Evolutionary conservation across 106 monocot genomes (phyloP), one percentile per base, ranked within the genome.

Genomic region (Dioscorea alata): DNA sequence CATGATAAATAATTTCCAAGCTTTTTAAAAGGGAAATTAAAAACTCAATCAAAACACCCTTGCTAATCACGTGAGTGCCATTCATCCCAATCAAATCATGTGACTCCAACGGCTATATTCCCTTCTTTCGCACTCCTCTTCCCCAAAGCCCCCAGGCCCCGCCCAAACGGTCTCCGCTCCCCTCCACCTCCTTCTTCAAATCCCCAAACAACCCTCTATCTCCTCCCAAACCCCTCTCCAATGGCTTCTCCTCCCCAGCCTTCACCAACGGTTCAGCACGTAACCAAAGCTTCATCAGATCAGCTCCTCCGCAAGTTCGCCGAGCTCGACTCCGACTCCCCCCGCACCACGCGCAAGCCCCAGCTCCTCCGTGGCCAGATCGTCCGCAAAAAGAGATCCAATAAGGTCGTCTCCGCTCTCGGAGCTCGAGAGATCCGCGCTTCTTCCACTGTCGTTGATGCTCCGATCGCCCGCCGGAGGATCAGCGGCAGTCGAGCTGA

Each of bases 301-400:
- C 67, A 86, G 79, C 86, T 93, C 66, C 86, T 93, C 59, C 74
- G 71, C 82, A 93, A 93, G 76, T 89, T 93, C 60, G 86, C 93
- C 12, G 89, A 83, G 51, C 66, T 80, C 3, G 85, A 85, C 14
- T 59, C 75, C 22, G 25, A 35, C 20, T 28, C 54, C 14, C 49
- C 74, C 1, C 22, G 52, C 50, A 8, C 15, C 49, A 49, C 12
- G 25, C 74, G 60, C 23, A 58, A 59, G 51, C 32, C 48, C 56
- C 69, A 25, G 65, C 65, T 23, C 52, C 13, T 70, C 18, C 24
- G 61, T 1, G 56, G 59, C 14, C 50, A 35, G 15, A 31, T 52
- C 22, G 0, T 64, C 28, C 25, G 61, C 20, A 2, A 60, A 78
- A 83, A 74, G 71, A 72, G 75, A n/a, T 74, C 78, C 32, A 70